Base-by-base conservation (phyloP, 2,329 filamentous ascomycete genomes). In the Nemania sp. region DNA sequence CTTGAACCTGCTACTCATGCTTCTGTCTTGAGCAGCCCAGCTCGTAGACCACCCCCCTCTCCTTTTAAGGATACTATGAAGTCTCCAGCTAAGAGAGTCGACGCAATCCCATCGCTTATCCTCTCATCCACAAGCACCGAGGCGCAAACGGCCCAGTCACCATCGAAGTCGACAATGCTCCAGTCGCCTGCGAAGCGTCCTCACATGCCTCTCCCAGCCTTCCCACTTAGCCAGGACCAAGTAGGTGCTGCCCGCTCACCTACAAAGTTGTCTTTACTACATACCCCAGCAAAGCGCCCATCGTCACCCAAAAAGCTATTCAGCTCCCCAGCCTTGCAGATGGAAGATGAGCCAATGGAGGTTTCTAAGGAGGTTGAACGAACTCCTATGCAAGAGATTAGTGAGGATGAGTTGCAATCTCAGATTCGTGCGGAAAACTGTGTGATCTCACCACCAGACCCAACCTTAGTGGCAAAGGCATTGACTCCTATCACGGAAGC, bases 11-110 rank as follows among this genome's bases (percentile, higher is more conserved):
- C 75, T 0, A 73, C 75, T 52, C 52, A 56, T 26, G 73, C 78
- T 3, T 77, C 82, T 1, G 78, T 82, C 13, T 77, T 89, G 51
- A 80, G 78, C 22, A 90, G 87, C 52, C 88, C 89, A 2, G 85
- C 87, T n/a, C 85, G 86, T 63, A 82, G 87, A 29, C 81, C 82
- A 8, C 83, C 86, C 1, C 73, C 82, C 5, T 86, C 87, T 1
- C 84, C 88, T 0, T 82, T 80, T 71, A 89, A 86, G 73, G 87
- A 88, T 26, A 78, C 83, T 0, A 79, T 89, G 75, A 87, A 83
- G 69, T 87, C 86, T 1, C 87, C 88, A 0, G 85, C 88, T 0
- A 88, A 87, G 74, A 81, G 82, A 41, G 75, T 82, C 52, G 93
- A 87, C 0, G 78, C 77, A 1, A 52, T 79, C 65, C 68, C 75